These are phyloP conservation scores for Xylaria sp. DNA, from an alignment of 2,329 filamentous ascomycete genomes.

Conservation along the genomic window DNA sequence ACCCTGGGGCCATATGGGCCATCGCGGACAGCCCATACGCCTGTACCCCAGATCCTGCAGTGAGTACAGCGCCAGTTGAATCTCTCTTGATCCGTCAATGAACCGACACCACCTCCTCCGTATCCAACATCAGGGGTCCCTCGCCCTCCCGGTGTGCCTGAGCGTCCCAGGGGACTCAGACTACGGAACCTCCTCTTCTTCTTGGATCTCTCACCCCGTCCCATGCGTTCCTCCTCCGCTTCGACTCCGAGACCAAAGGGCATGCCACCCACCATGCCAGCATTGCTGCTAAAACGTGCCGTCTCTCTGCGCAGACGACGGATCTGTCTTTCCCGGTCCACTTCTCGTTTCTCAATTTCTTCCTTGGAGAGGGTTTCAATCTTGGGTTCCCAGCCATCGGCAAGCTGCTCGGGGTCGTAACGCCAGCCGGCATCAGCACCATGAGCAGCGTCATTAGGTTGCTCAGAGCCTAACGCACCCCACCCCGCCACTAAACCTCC, in stretches of 20 bases:
- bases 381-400: constrained; percentile 83
- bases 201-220: constrained; percentile 89
- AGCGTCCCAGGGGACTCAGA: constrained; percentile 76
- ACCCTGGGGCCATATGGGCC: constrained; percentile 85
- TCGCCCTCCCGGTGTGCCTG: constrained; percentile 70
- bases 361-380: constrained; percentile 86
- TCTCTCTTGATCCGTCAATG: constrained; percentile 78
- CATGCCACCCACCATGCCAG: constrained; percentile 78
- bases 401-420: constrained; percentile 90
- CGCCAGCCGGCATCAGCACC: constrained; percentile 89
- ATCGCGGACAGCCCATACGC: constrained; percentile 94
- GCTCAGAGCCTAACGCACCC: constrained; percentile 69
- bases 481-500: constrained; percentile 81
- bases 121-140: constrained; percentile 83
- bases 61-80: constrained; percentile 86
- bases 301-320: constrained; percentile 87
- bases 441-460: constrained; percentile 88
- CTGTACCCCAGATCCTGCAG: constrained; percentile 84
- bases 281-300: constrained; percentile 85
- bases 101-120: constrained; percentile 69
- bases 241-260: constrained; percentile 63
- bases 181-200: constrained; percentile 94
- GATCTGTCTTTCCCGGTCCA: constrained; percentile 90
- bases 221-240: constrained; percentile 81
- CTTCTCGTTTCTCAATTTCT: constrained; percentile 96